These are phyloP conservation scores for Pythium utonaiense DNA, from an alignment of 352 stramenopile genomes.

Conservation along the genomic window DNA sequence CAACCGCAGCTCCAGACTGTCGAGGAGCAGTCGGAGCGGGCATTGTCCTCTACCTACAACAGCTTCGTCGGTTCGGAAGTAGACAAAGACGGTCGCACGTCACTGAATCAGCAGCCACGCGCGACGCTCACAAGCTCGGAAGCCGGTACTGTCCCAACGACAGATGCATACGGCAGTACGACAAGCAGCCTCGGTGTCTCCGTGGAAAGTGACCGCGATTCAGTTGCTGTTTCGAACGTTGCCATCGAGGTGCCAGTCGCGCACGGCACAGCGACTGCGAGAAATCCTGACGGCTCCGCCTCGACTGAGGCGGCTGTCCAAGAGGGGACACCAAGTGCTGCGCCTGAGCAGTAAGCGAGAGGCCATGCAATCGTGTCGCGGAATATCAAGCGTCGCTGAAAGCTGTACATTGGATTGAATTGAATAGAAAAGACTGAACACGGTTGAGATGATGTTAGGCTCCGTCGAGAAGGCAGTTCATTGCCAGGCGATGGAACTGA, in stretches of 20 bases:
- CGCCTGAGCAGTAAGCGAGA: background rate
- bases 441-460: no score
- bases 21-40: constrained; percentile 20
- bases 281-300: background rate
- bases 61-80: constrained; percentile 11
- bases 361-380: no score
- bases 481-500: no score
- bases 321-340: background rate
- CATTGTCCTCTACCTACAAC: constrained; percentile 8
- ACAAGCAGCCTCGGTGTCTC: background rate
- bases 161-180: background rate
- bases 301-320: background rate
- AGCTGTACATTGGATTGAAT: no score
- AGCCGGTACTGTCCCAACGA: background rate
- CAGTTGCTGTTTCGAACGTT: background rate
- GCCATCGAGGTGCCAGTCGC: background rate
- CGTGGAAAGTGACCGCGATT: background rate
- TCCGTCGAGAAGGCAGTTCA: no score
- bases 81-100: background rate
- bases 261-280: background rate
- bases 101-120: background rate
- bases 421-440: no score
- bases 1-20: constrained; percentile 36
- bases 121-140: constrained; percentile 5
- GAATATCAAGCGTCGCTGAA: no score